Percentiles rank a stretch among this genome's conserved stretches.
Conservation (phyloP, 106 monocot genomes). For the Dendrobium huoshanense region DNA sequence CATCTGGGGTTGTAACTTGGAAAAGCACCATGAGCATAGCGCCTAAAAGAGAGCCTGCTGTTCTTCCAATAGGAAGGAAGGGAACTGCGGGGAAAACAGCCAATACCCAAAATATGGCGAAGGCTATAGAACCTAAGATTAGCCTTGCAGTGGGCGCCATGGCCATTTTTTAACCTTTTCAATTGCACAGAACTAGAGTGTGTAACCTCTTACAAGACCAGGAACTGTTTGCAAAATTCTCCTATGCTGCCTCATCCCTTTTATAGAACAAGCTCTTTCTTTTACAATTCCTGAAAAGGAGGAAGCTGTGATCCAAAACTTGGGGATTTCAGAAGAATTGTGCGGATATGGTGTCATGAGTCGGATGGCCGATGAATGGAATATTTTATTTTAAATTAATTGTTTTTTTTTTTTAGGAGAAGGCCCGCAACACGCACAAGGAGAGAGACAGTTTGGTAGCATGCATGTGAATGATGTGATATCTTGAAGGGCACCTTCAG, state of each 20-base stretch:
- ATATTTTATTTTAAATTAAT: no score
- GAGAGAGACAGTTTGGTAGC: no score
- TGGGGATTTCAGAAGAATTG: background rate
- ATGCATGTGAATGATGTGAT: no score
- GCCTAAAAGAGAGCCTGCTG: constrained; percentile 72
- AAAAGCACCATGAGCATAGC: constrained; percentile 83
- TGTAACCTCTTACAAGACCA: background rate
- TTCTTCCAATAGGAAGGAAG: constrained; percentile 79
- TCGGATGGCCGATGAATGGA: no score
- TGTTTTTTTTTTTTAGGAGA: no score
- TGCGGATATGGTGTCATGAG: no score
- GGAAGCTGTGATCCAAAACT: background rate
- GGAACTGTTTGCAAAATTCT: background rate
- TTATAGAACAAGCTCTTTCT: background rate
- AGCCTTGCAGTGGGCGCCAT: constrained; percentile 47
- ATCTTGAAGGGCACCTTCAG: no score
- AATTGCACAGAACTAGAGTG: background rate
- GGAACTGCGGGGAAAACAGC: constrained; percentile 87
- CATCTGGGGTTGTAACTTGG: constrained; percentile 55
- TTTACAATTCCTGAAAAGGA: background rate
- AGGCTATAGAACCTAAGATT: constrained; percentile 74
- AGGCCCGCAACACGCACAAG: no score
- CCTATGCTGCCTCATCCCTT: no score
- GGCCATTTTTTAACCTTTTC: constrained; percentile 25
- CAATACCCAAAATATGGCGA: constrained; percentile 77